Conservation (phyloP, 2,329 filamentous ascomycete species). For the Calonectria pauciramosa region DNA sequence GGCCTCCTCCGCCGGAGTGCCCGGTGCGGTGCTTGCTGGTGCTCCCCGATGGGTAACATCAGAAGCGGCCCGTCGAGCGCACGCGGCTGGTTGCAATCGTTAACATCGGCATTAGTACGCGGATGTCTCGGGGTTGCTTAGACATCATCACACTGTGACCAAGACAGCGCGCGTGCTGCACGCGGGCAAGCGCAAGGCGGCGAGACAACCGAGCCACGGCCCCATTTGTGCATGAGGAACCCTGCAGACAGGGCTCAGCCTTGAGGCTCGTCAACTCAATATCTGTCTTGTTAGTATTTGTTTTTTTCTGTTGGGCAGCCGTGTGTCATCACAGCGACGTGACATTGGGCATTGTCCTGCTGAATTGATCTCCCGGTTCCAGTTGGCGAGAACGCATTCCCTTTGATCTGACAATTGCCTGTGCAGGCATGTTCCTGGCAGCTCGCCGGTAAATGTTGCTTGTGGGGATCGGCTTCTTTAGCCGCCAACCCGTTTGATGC, state of each 20-base stretch:
- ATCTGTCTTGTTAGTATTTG: not conserved
- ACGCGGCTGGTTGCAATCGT: not conserved
- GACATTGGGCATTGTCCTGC: conserved; percentile 5
- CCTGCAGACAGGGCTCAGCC: conserved; percentile 6
- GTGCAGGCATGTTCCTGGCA: conserved; percentile 13
- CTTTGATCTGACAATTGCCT: conserved; percentile 3
- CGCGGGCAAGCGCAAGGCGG: conserved; percentile 2
- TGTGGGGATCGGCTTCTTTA: not conserved
- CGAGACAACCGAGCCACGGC: conserved; percentile 2
- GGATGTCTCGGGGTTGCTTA: conserved; percentile 2
- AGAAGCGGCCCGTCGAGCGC: not conserved
- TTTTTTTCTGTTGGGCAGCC: not conserved
- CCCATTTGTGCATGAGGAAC: conserved; percentile 8
- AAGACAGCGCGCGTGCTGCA: not conserved
- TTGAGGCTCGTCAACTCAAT: conserved; percentile 8
- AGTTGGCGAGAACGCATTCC: not conserved
- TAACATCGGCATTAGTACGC: conserved; percentile 3
- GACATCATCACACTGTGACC: not conserved
- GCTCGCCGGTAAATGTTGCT: not conserved
- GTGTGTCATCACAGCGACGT: not conserved
- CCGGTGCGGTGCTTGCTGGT: not conserved
- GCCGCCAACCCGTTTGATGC: not conserved
- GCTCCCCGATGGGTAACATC: not conserved
- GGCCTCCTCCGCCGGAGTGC: conserved; percentile 14
- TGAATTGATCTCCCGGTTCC: conserved; percentile 4